Conservation (phyloP, 208 protist genomes). For the Herpetomonas samuelpessoai region DNA sequence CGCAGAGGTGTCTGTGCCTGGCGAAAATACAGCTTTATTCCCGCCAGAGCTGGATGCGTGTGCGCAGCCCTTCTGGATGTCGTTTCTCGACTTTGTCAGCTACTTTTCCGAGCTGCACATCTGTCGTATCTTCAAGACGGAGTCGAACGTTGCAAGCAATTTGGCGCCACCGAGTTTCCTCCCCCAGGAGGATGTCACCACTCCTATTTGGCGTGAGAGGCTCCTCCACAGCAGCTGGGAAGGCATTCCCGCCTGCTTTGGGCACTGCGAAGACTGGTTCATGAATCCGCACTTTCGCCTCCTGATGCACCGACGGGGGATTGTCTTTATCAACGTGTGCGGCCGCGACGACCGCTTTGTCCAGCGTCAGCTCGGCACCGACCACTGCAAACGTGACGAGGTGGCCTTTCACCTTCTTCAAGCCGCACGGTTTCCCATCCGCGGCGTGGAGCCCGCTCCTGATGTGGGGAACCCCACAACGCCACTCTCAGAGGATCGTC, state of each 20-base stretch:
- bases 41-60: background rate
- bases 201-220: slow-evolving; percentile 20
- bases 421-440: slow-evolving; percentile 60
- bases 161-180: background rate
- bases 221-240: slow-evolving; percentile 63
- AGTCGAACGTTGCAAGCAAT: background rate
- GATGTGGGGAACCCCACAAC: background rate
- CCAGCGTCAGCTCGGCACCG: background rate
- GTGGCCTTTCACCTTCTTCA: slow-evolving; percentile 66
- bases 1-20: no score
- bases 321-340: slow-evolving; percentile 58
- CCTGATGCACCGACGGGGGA: slow-evolving; percentile 27
- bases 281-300: slow-evolving; percentile 79
- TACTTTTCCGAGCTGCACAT: slow-evolving; percentile 67
- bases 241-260: slow-evolving; percentile 44
- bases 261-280: slow-evolving; percentile 48
- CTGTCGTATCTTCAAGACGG: slow-evolving; percentile 54
- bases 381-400: slow-evolving; percentile 30
- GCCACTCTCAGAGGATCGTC: background rate
- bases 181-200: background rate
- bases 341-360: slow-evolving; percentile 61
- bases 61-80: slow-evolving; percentile 75
- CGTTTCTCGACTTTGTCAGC: slow-evolving; percentile 70
- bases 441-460: slow-evolving; percentile 1
- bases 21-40: no score